These are phyloP conservation scores for Leccinum barrowsii DNA, from an alignment of 768 basidiomycete species.

Conservation along the genomic window DNA sequence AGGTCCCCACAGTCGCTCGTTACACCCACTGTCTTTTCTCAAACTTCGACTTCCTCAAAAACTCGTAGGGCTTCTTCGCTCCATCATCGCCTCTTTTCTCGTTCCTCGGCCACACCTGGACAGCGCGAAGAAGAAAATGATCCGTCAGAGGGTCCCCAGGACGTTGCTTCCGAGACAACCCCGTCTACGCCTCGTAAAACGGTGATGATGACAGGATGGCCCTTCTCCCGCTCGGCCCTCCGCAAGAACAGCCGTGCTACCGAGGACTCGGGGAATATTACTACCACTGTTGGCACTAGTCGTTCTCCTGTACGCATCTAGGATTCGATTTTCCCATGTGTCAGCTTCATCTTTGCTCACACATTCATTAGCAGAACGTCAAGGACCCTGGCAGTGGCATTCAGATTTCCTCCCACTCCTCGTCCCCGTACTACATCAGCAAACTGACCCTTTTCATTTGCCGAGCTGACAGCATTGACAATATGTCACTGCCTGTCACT, in stretches of 20 bases:
- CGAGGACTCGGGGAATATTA: constrained; percentile 3
- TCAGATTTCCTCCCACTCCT: neutral
- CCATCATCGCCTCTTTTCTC: constrained; percentile 30
- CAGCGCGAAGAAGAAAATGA: constrained; percentile 1
- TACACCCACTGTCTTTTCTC: constrained; percentile 21
- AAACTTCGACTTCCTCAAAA: constrained; percentile 11
- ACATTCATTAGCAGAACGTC: constrained; percentile 3
- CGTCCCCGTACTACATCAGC: constrained; percentile 9
- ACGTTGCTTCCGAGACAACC: constrained; percentile 10
- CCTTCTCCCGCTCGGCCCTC: constrained; percentile 26
- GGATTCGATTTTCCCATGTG: neutral
- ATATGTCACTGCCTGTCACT: too few species aligned
- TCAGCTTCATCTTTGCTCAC: constrained; percentile 4
- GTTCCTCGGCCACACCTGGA: constrained; percentile 17
- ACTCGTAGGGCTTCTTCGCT: constrained; percentile 19
- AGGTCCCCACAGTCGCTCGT: constrained; percentile 19
- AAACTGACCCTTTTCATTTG: too few species aligned
- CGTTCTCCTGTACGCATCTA: constrained; percentile 13
- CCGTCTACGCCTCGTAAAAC: constrained; percentile 24
- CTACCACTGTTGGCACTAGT: neutral
- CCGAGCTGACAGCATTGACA: too few species aligned
- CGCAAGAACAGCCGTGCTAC: constrained; percentile 14
- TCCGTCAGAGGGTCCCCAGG: constrained; percentile 4
- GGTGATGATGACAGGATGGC: constrained; percentile 23
- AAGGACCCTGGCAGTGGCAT: constrained; percentile 6